These are phyloP conservation scores for Solanum hybrid DNA, from an alignment of 305 asterid species.

Conservation along the genomic window DNA sequence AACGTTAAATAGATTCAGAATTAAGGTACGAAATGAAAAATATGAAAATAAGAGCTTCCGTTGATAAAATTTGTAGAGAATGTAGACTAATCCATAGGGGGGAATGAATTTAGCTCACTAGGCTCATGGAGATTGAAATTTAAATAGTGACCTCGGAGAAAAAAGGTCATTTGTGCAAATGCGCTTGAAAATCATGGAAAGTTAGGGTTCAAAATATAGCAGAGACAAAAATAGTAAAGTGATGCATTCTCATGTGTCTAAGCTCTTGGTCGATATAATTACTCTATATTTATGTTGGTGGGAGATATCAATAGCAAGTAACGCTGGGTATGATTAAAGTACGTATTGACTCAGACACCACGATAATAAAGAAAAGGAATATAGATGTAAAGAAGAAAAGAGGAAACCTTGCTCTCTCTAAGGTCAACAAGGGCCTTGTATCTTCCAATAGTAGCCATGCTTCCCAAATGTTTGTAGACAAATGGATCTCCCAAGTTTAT, in stretches of 20 bases:
- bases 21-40: not conserved
- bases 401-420: constrained; percentile 82
- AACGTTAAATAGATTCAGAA: not conserved
- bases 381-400: not conserved
- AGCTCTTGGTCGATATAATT: not conserved
- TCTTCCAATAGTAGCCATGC: constrained; percentile 93
- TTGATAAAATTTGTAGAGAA: not conserved
- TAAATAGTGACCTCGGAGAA: not conserved
- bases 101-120: not conserved
- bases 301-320: not conserved
- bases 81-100: not conserved
- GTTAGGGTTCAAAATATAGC: not conserved
- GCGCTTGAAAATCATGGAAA: not conserved
- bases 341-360: not conserved
- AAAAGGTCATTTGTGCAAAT: not conserved
- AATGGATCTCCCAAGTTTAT: constrained; percentile 50
- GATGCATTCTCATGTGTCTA: not conserved
- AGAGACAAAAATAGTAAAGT: not conserved
- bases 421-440: constrained; percentile 95
- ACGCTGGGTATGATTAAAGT: not conserved
- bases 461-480: constrained; percentile 78
- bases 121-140: not conserved
- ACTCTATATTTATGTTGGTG: not conserved
- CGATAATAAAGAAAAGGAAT: not conserved
- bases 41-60: not conserved